Base-by-base conservation (phyloP, 805 yeast genomes). In the Kregervanrija pseudodelftensis region DNA sequence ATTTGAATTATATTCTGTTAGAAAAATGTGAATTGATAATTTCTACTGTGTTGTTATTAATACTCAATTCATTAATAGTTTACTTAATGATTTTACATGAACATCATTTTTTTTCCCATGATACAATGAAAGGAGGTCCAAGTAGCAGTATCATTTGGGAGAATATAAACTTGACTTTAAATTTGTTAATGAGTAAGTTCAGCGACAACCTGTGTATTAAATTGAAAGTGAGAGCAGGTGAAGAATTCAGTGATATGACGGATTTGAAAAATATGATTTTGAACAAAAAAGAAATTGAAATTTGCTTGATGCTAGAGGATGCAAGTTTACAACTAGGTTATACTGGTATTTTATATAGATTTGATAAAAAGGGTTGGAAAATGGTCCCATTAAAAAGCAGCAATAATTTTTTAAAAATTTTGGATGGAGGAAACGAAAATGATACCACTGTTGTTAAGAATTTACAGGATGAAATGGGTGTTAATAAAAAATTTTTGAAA, bases 1-100 rank as follows among this genome's bases (percentile, higher is more conserved):
- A 55, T 32, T 42, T 57, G 13, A 56, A 57, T 36, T 52, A 52
- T 39, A 14, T 56, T 5, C 28, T 59, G 13, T 48, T 60, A 22
- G 61, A 58, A 36, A 38, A 37, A 3, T 15, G 32, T 9, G 39
- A 33, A 32, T 36, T 15, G 12, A 13, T 35, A n/a, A 31, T 1
- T 16, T 48, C 14, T 35, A 46, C 30, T 33, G 51, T 15, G 15
- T 33, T 59, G 10, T 47, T 49, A 28, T 13, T 60, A 8, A 28
- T 57, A 12, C 33, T 53, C 4, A 52, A 53, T 17, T 43, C 57
- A 4, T 14, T 56, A 16, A 40, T 57, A 11, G 15, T 32, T 13
- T 50, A 31, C 28, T 44, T 47, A 33, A 45, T 38, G 3, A 39
- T 32, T 2, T 37, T 44, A 40, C 46, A 47, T 30, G 54, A 45